These are phyloP conservation scores for Diaporthe helianthi DNA, from an alignment of 2,329 filamentous ascomycete genomes.

Conservation along the genomic window DNA sequence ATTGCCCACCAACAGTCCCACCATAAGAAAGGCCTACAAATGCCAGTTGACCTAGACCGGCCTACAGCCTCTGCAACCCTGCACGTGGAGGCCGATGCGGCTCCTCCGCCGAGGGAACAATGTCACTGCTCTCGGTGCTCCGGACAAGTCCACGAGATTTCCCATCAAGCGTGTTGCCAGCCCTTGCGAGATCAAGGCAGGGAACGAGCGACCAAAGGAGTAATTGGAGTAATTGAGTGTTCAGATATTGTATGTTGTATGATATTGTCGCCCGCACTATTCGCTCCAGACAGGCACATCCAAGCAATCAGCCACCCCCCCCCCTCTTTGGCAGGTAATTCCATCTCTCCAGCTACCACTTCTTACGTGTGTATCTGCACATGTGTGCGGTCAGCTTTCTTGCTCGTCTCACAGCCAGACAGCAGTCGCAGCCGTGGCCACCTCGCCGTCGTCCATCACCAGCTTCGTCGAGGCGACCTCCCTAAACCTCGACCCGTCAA, in stretches of 20 bases:
- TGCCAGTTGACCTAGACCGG: too few species aligned
- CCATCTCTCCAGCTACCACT: conserved; percentile 25
- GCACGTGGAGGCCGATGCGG: not conserved
- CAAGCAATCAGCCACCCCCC: too few species aligned
- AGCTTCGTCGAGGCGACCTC: conserved; percentile 30
- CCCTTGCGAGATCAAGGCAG: not conserved
- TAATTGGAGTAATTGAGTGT: too few species aligned
- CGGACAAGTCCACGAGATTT: not conserved
- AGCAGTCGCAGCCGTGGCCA: conserved; percentile 28
- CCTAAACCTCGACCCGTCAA: conserved; percentile 37
- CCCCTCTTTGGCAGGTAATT: not conserved
- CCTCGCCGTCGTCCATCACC: conserved; percentile 7
- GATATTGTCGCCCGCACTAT: not conserved
- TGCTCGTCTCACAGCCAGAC: conserved; percentile 46
- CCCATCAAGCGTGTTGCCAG: not conserved
- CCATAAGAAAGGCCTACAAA: not conserved
- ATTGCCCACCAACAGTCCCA: not conserved
- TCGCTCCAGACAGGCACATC: not conserved
- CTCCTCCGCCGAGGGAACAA: too few species aligned
- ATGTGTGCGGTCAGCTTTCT: not conserved
- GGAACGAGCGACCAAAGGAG: not conserved
- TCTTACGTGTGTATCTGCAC: conserved; percentile 37
- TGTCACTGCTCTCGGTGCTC: not conserved
- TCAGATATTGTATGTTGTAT: not conserved
- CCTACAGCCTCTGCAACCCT: too few species aligned